phyloP scores from a whole-genome alignment of 2,329 filamentous ascomycete species.

The Alternaria triticimaculans region DNA sequence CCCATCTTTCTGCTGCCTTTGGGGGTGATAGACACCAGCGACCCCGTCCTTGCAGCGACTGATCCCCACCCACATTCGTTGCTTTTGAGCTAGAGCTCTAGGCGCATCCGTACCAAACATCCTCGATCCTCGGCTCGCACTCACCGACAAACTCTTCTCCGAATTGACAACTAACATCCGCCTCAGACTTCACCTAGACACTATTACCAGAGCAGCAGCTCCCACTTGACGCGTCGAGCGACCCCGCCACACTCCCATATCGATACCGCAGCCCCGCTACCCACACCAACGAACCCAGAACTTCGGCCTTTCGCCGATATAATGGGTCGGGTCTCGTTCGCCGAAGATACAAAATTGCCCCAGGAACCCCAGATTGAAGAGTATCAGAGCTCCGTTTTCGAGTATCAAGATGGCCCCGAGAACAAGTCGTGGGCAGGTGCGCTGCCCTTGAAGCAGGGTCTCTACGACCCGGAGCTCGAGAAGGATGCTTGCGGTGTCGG shows the following conservation, averaged over 20 bases:
- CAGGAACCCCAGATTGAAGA: slow-evolving; percentile 61
- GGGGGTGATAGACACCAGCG: slow-evolving; percentile 16
- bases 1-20: slow-evolving; percentile 19
- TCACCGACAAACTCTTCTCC: neutral
- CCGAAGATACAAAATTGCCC: slow-evolving; percentile 58
- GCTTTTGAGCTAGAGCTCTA: slow-evolving; percentile 24
- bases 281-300: slow-evolving; percentile 31
- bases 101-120: slow-evolving; percentile 6
- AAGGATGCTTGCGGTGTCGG: slow-evolving; percentile 99
- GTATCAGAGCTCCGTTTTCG: slow-evolving; percentile 71
- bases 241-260: slow-evolving; percentile 29
- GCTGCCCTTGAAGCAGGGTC: slow-evolving; percentile 95
- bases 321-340: slow-evolving; percentile 62
- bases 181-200: slow-evolving; percentile 18
- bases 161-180: slow-evolving; percentile 20
- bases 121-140: neutral
- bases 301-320: slow-evolving; percentile 60
- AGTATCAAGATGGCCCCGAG: slow-evolving; percentile 78
- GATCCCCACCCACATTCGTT: slow-evolving; percentile 21
- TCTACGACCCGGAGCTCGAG: slow-evolving; percentile 94
- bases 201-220: slow-evolving; percentile 31
- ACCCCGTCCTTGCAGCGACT: slow-evolving; percentile 9
- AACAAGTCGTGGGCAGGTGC: slow-evolving; percentile 95
- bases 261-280: slow-evolving; percentile 23
- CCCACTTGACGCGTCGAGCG: slow-evolving; percentile 31